A percentile compares a stretch with the other conserved stretches of the same genome.
These are phyloP conservation scores for Psilocybe subaeruginosa DNA, from an alignment of 768 basidiomycete genomes.

Conservation along the genomic window DNA sequence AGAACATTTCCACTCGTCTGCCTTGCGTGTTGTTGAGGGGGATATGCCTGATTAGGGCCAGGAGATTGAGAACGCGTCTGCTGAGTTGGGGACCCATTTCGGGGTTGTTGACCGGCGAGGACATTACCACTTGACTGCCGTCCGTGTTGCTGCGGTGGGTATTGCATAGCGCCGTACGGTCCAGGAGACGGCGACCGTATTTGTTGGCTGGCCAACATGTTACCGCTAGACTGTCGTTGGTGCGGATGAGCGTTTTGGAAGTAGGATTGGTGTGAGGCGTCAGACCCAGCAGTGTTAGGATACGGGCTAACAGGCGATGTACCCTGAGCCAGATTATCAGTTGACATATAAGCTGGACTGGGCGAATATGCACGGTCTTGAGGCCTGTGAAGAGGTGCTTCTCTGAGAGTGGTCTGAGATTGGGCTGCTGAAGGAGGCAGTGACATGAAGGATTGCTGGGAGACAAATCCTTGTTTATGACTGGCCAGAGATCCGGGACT, in stretches of 20 bases:
- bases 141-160: slow-evolving; percentile 29
- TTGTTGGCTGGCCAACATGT: slow-evolving; percentile 22
- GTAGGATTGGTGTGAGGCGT: slow-evolving; percentile 16
- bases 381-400: slow-evolving; percentile 69
- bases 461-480: slow-evolving; percentile 36
- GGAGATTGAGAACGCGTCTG: slow-evolving; percentile 19
- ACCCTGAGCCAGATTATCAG: slow-evolving; percentile 23
- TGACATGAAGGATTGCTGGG: slow-evolving; percentile 42
- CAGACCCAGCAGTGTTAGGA: slow-evolving; percentile 11
- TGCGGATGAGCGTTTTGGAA: slow-evolving; percentile 17
- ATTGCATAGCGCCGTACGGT: slow-evolving; percentile 27
- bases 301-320: slow-evolving; percentile 19
- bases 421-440: slow-evolving; percentile 41
- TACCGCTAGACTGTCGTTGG: slow-evolving; percentile 25
- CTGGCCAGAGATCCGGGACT: slow-evolving; percentile 35
- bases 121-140: slow-evolving; percentile 27
- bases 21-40: slow-evolving; percentile 19
- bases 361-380: slow-evolving; percentile 43
- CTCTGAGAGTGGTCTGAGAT: slow-evolving; percentile 39
- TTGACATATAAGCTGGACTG: slow-evolving; percentile 37
- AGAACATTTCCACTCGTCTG: slow-evolving; percentile 24
- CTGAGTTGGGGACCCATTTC: background rate
- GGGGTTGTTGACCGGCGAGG: slow-evolving; percentile 8
- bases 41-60: slow-evolving; percentile 23
- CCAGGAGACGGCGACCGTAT: slow-evolving; percentile 24